Conservation (phyloP, 345 rosid species). For the Boechera divaricarpa region DNA sequence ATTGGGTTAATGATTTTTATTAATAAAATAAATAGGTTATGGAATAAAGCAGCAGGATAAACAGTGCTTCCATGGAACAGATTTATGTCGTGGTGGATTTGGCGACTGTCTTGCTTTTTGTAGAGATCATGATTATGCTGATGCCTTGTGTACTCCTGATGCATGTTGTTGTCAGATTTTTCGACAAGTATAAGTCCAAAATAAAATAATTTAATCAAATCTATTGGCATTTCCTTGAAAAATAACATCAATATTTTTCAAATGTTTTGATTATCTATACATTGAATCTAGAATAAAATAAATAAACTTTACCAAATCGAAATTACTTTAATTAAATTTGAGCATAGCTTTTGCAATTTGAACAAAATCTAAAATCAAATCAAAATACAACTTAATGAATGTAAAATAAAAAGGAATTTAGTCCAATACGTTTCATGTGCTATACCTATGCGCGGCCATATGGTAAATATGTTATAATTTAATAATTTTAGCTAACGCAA, state of each 20-base stretch:
- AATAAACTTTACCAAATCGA: not conserved
- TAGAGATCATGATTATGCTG: not conserved
- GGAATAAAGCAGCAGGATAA: not conserved
- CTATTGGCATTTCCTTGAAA: not conserved
- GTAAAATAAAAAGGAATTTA: not conserved
- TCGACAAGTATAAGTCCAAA: not conserved
- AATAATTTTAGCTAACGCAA: too few species aligned
- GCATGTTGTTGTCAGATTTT: not conserved
- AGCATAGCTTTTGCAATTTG: constrained; percentile 3
- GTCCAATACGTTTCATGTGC: not conserved
- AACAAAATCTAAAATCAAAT: not conserved
- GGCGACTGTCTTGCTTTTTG: not conserved
- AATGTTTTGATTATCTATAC: not conserved
- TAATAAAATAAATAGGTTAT: not conserved
- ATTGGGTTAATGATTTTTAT: not conserved
- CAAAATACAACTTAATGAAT: not conserved
- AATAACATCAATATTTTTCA: not conserved
- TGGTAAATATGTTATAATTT: too few species aligned
- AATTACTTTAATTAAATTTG: not conserved
- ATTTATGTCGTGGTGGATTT: not conserved
- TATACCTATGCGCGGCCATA: too few species aligned
- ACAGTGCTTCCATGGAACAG: not conserved
- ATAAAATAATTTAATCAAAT: not conserved
- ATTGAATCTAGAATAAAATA: not conserved
- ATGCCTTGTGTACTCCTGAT: not conserved